Percentiles rank a stretch among this genome's conserved stretches.
Conservation (phyloP, 1,284 basidiomycete species). For the Naganishia sp. region DNA sequence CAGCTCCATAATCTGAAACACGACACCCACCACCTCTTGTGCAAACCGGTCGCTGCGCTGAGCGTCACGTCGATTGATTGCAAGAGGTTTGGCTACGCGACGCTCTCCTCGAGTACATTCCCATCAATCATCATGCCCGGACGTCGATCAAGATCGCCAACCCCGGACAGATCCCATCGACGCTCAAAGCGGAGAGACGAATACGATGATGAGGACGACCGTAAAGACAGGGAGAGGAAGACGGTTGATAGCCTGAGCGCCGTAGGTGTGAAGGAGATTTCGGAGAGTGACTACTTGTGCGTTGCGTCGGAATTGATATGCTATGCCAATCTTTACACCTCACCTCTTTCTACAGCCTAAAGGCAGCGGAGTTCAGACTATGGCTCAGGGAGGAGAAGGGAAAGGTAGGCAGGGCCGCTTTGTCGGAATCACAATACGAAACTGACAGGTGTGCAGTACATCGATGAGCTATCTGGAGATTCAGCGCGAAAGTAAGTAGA, state of each 20-base stretch:
- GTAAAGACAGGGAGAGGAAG: slow-evolving; percentile 35
- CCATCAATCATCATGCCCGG: slow-evolving; percentile 6
- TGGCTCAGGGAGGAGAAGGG: slow-evolving; percentile 40
- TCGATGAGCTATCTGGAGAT: slow-evolving; percentile 49
- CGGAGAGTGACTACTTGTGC: slow-evolving; percentile 52
- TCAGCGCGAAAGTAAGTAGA: slow-evolving; percentile 44
- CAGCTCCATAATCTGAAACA: slow-evolving; percentile 5
- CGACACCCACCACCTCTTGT: neutral
- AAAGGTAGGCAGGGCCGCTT: slow-evolving; percentile 30
- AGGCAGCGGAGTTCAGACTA: slow-evolving; percentile 40
- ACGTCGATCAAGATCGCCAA: slow-evolving; percentile 20
- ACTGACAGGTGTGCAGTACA: slow-evolving; percentile 42
- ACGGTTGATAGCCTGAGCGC: slow-evolving; percentile 43
- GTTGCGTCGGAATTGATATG: slow-evolving; percentile 26
- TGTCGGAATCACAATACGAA: neutral
- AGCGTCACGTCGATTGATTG: no score
- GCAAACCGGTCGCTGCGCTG: no score
- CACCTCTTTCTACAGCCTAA: slow-evolving; percentile 12
- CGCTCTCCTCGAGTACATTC: no score
- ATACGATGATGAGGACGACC: slow-evolving; percentile 21
- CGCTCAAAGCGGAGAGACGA: slow-evolving; percentile 22
- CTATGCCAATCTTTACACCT: no score
- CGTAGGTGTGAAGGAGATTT: slow-evolving; percentile 46
- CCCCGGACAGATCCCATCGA: slow-evolving; percentile 14
- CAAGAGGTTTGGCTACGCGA: no score